phyloP scores from a whole-genome alignment of 148 eudicot genomes.

The Fagopyrum homotropicum region DNA sequence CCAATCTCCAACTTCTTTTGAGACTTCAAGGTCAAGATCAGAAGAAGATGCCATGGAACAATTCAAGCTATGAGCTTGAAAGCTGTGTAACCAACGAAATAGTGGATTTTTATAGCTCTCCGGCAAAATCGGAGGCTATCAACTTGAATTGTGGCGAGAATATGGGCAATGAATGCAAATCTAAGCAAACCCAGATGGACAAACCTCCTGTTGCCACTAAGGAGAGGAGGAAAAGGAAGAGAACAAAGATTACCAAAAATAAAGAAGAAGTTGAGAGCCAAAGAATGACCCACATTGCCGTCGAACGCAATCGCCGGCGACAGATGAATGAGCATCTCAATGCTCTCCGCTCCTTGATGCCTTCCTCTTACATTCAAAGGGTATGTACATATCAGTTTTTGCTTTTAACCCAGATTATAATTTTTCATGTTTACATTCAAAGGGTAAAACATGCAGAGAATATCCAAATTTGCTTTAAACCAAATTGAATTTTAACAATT shows the following conservation, averaged over 20 bases:
- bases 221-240: slow-evolving; percentile 23
- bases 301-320: slow-evolving; percentile 46
- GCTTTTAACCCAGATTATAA: neutral
- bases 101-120: slow-evolving; percentile 19
- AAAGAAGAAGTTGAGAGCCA: slow-evolving; percentile 47
- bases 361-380: slow-evolving; percentile 52
- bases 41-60: slow-evolving; percentile 12
- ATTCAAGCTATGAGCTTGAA: slow-evolving; percentile 16
- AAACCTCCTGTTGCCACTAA: slow-evolving; percentile 17
- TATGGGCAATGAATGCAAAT: slow-evolving; percentile 14
- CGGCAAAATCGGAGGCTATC: slow-evolving; percentile 20
- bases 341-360: slow-evolving; percentile 48
- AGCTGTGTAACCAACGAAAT: slow-evolving; percentile 19
- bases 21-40: slow-evolving; percentile 22
- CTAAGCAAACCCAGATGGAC: slow-evolving; percentile 17
- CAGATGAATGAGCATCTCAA: slow-evolving; percentile 56
- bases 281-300: slow-evolving; percentile 62
- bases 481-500: neutral
- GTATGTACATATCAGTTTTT: slow-evolving; percentile 17
- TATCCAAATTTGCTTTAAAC: neutral
- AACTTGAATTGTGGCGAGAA: slow-evolving; percentile 1
- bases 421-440: slow-evolving; percentile 24
- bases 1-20: slow-evolving; percentile 33
- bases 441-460: slow-evolving; percentile 24
- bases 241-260: slow-evolving; percentile 22